Base-by-base conservation (phyloP, 345 rosid genomes). In the Eucalyptus virginea region DNA sequence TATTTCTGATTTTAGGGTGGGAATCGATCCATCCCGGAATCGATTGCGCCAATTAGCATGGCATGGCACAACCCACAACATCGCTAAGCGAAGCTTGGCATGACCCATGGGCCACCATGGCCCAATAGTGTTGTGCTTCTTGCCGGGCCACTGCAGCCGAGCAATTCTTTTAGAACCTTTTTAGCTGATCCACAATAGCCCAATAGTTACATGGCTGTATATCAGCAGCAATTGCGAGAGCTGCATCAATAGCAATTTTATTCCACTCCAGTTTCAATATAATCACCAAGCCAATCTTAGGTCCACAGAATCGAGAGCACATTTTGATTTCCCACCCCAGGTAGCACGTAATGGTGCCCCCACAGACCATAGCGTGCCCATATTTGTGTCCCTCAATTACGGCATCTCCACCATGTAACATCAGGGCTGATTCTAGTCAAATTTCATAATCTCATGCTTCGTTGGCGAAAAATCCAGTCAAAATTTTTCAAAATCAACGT, bases 21-120 rank as follows among this genome's bases (percentile, higher is more conserved):
- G 62, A 56, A 56, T 56, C 13, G 14, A 14, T 30, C 18, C 72
- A 30, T 0, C 32, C 0, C 1, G 4, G 4, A 62, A 62, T 30
- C 0, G 19, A n/a, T 30, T 0, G 26, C 58, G 2, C 26, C 26
- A 21, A 30, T 30, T 62, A n/a, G 34, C 12, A 32, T 9, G 80
- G 42, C 42, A 67, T 2, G 80, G 26, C 58, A 65, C 77, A 65
- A 34, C 40, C 40, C 40, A 15, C 0, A 15, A 17, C 77, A 65
- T 65, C 21, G 18, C 37, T 32, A 2, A 5, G 23, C 0, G 1
- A 9, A 67, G 40, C 23, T 67, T 67, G 40, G 80, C 23, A 16
- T 18, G 37, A 65, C 18, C 77, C 40, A 15, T n/a, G 77, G 37
- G 11, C 40, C 6, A 15, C 37, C 21, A n/a, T 17, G 80, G 42